A percentile compares a stretch with the other conserved stretches of the same genome.
Evolutionary conservation across 305 asterid species (phyloP).

Genomic region (Rubia peregrina): DNA sequence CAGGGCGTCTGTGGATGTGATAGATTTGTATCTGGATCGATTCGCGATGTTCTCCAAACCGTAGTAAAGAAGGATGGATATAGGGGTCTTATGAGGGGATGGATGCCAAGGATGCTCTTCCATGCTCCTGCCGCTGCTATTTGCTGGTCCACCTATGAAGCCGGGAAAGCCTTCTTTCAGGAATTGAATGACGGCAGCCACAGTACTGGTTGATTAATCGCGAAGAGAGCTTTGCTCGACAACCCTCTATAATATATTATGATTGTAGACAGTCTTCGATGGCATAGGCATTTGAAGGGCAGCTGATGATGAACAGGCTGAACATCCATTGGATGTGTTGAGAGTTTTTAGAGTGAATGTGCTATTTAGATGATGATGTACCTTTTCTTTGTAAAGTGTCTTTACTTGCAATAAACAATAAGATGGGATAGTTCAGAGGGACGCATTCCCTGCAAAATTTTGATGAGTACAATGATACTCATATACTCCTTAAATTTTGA

Average conservation of each 20-base stretch:
- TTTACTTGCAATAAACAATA: neutral
- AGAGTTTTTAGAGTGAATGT: neutral
- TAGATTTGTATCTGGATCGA: conserved; percentile 66
- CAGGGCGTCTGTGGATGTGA: conserved; percentile 99
- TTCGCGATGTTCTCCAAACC: conserved; percentile 60
- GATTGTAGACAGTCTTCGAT: neutral
- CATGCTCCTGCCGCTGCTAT: conserved; percentile 99
- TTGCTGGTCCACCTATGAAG: conserved; percentile 98
- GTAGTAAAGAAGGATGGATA: conserved; percentile 83
- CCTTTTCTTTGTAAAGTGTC: conserved; percentile 5
- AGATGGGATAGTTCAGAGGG: conserved; percentile 8
- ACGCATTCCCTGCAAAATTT: neutral
- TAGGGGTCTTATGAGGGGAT: conserved; percentile 85
- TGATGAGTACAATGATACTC: neutral
- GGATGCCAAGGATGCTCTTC: conserved; percentile 96
- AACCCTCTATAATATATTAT: neutral
- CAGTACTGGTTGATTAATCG: conserved; percentile 30
- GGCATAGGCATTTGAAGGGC: neutral
- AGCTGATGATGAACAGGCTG: conserved; percentile 1
- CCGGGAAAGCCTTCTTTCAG: conserved; percentile 73
- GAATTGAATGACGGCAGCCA: conserved; percentile 31
- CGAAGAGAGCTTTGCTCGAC: neutral
- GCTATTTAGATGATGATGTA: neutral
- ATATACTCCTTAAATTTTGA: too few species aligned
- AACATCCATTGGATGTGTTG: conserved; percentile 6